These are phyloP conservation scores for Fusarium bulbicola DNA, from an alignment of 2,329 filamentous ascomycete genomes.

Conservation along the genomic window DNA sequence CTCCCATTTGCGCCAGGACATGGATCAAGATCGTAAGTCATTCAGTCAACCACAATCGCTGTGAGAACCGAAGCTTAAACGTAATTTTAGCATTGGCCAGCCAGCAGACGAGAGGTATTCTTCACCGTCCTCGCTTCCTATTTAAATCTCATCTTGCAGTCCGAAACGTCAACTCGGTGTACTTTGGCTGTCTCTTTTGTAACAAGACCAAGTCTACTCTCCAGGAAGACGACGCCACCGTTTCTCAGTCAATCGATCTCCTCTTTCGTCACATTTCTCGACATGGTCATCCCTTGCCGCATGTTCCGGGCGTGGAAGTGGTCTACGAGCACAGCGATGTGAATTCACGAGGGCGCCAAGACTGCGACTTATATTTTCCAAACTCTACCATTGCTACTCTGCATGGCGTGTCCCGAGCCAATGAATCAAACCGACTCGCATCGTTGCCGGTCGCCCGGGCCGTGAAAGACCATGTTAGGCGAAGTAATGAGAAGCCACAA, in stretches of 20 bases:
- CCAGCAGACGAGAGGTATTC: neutral
- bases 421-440: neutral
- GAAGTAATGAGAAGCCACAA: neutral
- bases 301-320: neutral
- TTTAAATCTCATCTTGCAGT: neutral
- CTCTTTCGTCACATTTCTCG: neutral
- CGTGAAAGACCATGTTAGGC: neutral
- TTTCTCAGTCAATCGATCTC: neutral
- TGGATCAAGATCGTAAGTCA: neutral
- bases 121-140: neutral
- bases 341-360: neutral
- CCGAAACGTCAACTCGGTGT: neutral
- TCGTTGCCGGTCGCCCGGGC: neutral
- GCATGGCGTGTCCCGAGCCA: neutral
- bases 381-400: neutral
- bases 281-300: neutral
- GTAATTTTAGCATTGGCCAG: neutral
- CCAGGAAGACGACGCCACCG: neutral
- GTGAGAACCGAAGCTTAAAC: neutral
- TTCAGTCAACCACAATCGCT: neutral
- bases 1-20: neutral
- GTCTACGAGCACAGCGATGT: neutral
- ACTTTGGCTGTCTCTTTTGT: neutral
- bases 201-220: neutral
- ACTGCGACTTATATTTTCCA: neutral